phyloP scores from a whole-genome alignment of 2,329 filamentous ascomycete species.

The Sarocladium brachiariae region DNA sequence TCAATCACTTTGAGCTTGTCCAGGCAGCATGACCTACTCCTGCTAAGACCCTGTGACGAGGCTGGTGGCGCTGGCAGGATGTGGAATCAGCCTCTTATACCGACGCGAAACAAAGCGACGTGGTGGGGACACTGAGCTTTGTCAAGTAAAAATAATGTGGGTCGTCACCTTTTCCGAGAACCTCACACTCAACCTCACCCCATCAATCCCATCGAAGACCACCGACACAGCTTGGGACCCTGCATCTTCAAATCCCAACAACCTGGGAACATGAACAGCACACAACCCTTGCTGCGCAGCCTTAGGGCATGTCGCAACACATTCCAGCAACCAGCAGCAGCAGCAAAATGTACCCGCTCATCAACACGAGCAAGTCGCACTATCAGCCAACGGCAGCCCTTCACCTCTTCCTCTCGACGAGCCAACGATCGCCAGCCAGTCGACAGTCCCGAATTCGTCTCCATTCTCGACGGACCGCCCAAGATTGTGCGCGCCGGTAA shows the following conservation, averaged over 20 bases:
- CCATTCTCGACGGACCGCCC: slow-evolving; percentile 80
- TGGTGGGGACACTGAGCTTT: too few species aligned
- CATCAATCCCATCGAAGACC: too few species aligned
- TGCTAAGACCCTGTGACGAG: too few species aligned
- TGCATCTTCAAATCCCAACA: too few species aligned
- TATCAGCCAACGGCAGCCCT: slow-evolving; percentile 10
- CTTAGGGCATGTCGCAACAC: slow-evolving; percentile 11
- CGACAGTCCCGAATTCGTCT: slow-evolving; percentile 74
- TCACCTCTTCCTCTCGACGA: slow-evolving; percentile 7
- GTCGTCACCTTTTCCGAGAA: too few species aligned
- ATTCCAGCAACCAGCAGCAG: slow-evolving; percentile 13
- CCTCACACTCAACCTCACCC: too few species aligned
- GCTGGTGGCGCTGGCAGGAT: too few species aligned
- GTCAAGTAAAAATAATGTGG: background rate
- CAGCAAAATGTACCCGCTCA: background rate
- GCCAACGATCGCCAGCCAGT: slow-evolving; percentile 41
- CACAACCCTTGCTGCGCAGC: slow-evolving; percentile 19
- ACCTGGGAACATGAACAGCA: slow-evolving; percentile 26
- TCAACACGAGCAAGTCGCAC: background rate
- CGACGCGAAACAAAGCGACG: too few species aligned
- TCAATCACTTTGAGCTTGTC: background rate
- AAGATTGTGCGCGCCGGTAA: slow-evolving; percentile 68
- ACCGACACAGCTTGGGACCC: too few species aligned
- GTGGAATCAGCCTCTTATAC: too few species aligned
- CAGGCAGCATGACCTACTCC: slow-evolving; percentile 8